Evolutionary conservation across 805 yeast species (phyloP).

Genomic region (Pichia cabralensis): DNA sequence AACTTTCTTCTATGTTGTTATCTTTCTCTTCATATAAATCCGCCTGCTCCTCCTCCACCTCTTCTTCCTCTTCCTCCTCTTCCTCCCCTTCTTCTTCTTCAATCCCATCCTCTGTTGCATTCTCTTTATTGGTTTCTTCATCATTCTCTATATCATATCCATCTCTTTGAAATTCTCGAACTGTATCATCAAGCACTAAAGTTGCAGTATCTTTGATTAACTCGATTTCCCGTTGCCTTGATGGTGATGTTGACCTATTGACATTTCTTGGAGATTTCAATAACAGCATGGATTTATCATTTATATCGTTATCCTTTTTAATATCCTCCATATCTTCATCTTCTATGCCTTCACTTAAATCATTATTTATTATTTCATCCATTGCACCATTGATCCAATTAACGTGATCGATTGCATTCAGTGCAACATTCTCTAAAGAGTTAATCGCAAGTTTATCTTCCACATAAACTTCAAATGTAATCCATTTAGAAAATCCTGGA

Average conservation of each 20-base stretch:
- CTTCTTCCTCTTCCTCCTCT: not conserved
- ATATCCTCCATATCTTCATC: not conserved
- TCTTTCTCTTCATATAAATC: slow-evolving; percentile 1
- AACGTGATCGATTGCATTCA: slow-evolving; percentile 18
- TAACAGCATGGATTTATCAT: slow-evolving; percentile 10
- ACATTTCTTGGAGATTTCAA: slow-evolving; percentile 19
- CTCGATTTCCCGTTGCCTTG: slow-evolving; percentile 14
- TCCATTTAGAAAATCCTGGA: slow-evolving; percentile 28
- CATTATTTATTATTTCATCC: slow-evolving; percentile 11
- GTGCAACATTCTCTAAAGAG: slow-evolving; percentile 17
- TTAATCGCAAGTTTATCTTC: slow-evolving; percentile 19
- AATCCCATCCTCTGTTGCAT: not conserved
- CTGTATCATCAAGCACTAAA: slow-evolving; percentile 5
- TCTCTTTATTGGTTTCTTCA: not conserved
- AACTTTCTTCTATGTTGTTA: no score
- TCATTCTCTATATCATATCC: not conserved
- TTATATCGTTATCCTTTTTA: not conserved
- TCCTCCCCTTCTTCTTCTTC: not conserved
- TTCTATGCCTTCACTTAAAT: not conserved
- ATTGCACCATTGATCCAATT: slow-evolving; percentile 24
- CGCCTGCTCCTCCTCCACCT: no score
- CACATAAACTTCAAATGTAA: slow-evolving; percentile 21
- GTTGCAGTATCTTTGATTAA: slow-evolving; percentile 12
- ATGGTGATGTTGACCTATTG: slow-evolving; percentile 15
- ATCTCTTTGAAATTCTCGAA: no score